Evolutionary conservation across 768 basidiomycete species (phyloP), one percentile per base, ranked within the genome.

Genomic region (Lactarius hengduanensis): DNA sequence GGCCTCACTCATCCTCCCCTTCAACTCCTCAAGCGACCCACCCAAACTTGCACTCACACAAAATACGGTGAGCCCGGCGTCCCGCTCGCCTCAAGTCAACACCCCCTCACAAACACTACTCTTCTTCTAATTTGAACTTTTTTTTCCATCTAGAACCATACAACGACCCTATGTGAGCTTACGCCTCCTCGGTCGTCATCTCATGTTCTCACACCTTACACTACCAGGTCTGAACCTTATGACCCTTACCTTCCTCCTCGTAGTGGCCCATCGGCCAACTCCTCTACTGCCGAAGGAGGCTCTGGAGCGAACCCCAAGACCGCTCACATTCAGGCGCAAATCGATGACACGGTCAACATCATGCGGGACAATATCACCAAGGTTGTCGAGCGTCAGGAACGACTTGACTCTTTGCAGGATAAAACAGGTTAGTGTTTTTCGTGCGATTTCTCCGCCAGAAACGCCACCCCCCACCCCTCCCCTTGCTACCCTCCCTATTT

Each of bases 311-410:
- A 88, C 74, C 74, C 89, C 59, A 94, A 96, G 85, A 98, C 96
- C 0, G 92, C 93, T 3, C 92, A 91, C 64, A 96, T 98, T 72
- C 96, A 98, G 77, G 84, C 84, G n/a, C 95, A 98, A 79, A 98
- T 98, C 72, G 94, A 98, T 76, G 91, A 93, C 76, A 98, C 97
- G 56, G 95, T 98, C 60, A 91, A 88, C 61, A 94, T 98, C 74
- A 99, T 99, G 97, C 84, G 93, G 75, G 94, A 97, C 71, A 99
- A 99, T 78, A 98, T 99, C 74, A 91, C 88, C 68, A 93, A 94
- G 78, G 94, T 96, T 20, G 92, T 94, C 18, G 95, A 98, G 81
- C 80, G 97, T 74, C 96, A 96, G 73, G 96, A 98, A 80, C 79
- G 94, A 70, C 80, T 99, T 69, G 95, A 98, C 74, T 89, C 90